Base-by-base conservation (phyloP, 2,329 filamentous ascomycete species). In the Amauroascus verrucosus region DNA sequence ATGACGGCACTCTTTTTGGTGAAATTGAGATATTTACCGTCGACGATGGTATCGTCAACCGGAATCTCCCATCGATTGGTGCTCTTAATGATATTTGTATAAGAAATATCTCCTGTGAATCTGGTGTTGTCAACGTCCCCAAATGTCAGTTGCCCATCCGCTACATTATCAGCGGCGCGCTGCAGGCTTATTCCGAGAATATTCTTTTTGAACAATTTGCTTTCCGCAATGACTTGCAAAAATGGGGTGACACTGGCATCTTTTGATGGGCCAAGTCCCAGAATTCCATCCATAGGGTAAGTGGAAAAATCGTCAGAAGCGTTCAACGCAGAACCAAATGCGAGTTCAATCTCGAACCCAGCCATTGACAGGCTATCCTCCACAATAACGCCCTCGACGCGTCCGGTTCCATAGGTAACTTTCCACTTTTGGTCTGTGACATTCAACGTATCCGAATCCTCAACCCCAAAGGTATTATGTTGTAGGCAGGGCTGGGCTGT, bases 271-370 rank as follows among this genome's bases (percentile, higher is more conserved):
- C 86, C 85, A 22, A 95, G 71, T 3, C 88, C 89, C 2, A 95
- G 72, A 47, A 95, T 94, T 22, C 89, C 89, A 65, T 95, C 89
- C 68, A 95, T 89, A 1, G 87, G 85, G 61, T 91, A 95, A 50
- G 79, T 77, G 26, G 74, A 70, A 66, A 95, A 95, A 58, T 93
- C 83, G 49, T 80, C 70, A 0, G 86, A 88, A 1, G 86, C 86
- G 22, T 77, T 77, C 32, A 77, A 79, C 20, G 85, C 87, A 55
- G 90, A 70, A 3, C 89, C 89, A 62, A 95, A 86, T 2, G 79
- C 74, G 61, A 57, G 24, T 13, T 76, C 66, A 13, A 86, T 61
- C 33, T 73, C 77, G 54, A 88, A 74, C 6, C 79, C 80, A 3
- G 81, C 84, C 58, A 91, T 70, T 11, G 75, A 72, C 20, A 93